Base-by-base conservation (phyloP, 192 early-diverging fungal genomes). In the Coemansia umbellata region DNA sequence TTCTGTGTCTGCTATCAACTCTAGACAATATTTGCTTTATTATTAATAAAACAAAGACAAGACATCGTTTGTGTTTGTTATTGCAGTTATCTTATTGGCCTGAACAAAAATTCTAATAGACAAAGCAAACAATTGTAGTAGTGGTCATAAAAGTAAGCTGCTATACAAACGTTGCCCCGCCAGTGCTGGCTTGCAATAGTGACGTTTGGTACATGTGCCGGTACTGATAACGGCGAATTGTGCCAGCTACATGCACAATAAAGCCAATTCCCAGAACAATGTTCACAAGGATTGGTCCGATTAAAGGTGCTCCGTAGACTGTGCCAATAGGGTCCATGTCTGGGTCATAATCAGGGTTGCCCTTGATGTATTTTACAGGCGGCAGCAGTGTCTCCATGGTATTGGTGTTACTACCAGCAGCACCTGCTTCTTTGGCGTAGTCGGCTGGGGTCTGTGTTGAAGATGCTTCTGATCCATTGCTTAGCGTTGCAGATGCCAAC, bases 261-360 rank as follows among this genome's bases (percentile, higher is more conserved):
- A 76, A 17, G 23, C 73, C 73, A 8, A 76, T 52, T 19, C 66
- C 66, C 8, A 69, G 31, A 24, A 76, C 55, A 3, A 43, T 36
- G 47, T 67, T 69, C 22, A 63, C 57, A 50, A 76, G 55, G 21
- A 64, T 60, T 36, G 64, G 53, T 21, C 73, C 73, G 8, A 58
- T 69, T 8, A 32, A 31, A 5, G 73, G 66, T 10, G 61, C 73
- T 8, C 53, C 57, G 21, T 65, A 51, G 37, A 59, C 31, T 1
- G 66, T 68, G 15, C 66, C 73, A 7, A 76, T 33, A 14, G 62
- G 61, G 37, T 76, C 41, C 9, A 53, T 32, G 10, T 47, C 26
- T 10, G 43, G 48, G 23, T 76, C 66, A 43, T 76, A 76, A 44
- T 76, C 58, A 2, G 73, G 58, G 33, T 76, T 66, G 32, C 73